Conservation (phyloP, 169 alveolate species). For the Plasmodium yoelii region DNA sequence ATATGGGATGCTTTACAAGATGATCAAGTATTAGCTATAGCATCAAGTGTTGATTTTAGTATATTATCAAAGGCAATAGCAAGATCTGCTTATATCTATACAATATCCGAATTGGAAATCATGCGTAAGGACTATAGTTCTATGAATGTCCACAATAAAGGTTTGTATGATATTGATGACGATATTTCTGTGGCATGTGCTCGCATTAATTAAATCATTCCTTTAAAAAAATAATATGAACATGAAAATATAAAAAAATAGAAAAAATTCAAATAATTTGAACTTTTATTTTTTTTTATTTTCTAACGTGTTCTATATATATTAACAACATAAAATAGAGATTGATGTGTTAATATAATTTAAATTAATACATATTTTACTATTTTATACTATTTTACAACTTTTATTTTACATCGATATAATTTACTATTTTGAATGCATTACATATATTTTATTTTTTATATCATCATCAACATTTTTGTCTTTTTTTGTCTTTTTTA, state of each 20-base stretch:
- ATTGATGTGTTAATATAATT: too few relatives aligned
- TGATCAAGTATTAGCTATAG: conserved; percentile 50
- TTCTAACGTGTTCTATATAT: background rate
- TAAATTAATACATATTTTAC: too few relatives aligned
- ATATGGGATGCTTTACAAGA: conserved; percentile 45
- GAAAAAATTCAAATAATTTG: background rate
- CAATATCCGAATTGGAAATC: conserved; percentile 21
- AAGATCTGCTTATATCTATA: conserved; percentile 31
- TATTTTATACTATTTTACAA: too few relatives aligned
- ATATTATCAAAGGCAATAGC: conserved; percentile 52
- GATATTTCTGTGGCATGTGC: conserved; percentile 69
- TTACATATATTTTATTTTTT: too few relatives aligned
- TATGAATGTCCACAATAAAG: too few relatives aligned
- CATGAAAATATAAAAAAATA: background rate
- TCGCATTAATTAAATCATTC: conserved; percentile 8
- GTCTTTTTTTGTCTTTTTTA: too few relatives aligned
- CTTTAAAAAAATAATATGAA: background rate
- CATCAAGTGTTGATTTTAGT: conserved; percentile 17
- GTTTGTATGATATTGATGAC: too few relatives aligned
- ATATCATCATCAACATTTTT: too few relatives aligned
- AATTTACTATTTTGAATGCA: too few relatives aligned
- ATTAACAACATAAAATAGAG: too few relatives aligned
- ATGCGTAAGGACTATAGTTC: too few relatives aligned
- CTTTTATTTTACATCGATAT: too few relatives aligned
- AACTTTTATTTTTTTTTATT: background rate